Conservation (phyloP, 2,329 filamentous ascomycete genomes). For the Fonsecaea monophora region DNA sequence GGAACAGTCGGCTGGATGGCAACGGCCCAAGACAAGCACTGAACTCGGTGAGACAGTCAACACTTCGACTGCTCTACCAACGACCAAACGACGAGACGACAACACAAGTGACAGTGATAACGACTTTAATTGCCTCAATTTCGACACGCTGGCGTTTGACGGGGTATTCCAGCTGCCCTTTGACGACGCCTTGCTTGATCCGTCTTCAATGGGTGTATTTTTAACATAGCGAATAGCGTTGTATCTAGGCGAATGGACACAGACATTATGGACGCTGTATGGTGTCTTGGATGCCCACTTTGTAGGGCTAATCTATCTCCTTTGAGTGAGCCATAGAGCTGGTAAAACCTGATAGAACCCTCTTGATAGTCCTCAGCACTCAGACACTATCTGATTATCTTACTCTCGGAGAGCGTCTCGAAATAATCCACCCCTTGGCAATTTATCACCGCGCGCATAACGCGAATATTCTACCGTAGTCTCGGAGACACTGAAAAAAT, state of each 20-base stretch:
- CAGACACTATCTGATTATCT: not conserved
- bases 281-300: not conserved
- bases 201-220: not conserved
- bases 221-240: not conserved
- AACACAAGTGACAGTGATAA: not conserved
- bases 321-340: not conserved
- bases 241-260: not conserved
- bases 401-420: too few species aligned
- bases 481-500: too few species aligned
- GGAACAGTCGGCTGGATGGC: not conserved
- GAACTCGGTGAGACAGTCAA: not conserved
- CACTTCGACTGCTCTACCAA: not conserved
- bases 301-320: too few species aligned
- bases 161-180: not conserved
- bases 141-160: not conserved
- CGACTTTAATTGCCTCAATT: not conserved
- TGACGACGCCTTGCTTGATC: not conserved
- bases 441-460: not conserved
- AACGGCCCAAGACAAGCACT: not conserved
- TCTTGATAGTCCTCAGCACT: not conserved
- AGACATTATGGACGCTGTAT: not conserved
- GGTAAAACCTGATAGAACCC: not conserved
- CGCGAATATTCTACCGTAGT: too few species aligned
- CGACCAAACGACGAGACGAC: not conserved
- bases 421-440: not conserved